A percentile compares a stretch with the other conserved stretches of the same genome.
phyloP scores from a whole-genome alignment of 2,329 filamentous ascomycete species.

The Penicillium sp. region DNA sequence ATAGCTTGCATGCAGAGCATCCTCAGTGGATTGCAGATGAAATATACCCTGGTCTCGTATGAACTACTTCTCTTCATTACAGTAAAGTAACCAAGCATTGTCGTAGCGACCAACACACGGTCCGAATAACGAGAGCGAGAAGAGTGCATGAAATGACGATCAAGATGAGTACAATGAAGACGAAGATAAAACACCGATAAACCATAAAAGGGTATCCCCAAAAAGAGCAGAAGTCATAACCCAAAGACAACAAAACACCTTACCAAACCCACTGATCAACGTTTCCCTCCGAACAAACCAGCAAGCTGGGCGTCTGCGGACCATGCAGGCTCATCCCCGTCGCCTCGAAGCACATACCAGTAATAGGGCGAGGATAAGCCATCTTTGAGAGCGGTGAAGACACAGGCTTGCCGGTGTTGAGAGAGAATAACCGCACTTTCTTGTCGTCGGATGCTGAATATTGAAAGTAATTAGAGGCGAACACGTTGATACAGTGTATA shows the following conservation, averaged over 20 bases:
- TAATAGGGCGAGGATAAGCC: conserved; percentile 29
- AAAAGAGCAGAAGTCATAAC: not conserved
- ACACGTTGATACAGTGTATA: not conserved
- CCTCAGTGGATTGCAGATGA: conserved; percentile 3
- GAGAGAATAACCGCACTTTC: conserved; percentile 41
- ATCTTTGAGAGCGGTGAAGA: conserved; percentile 29
- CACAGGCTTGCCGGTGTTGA: conserved; percentile 38
- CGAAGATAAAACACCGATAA: not conserved
- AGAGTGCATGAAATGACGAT: not conserved
- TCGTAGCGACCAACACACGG: too few species aligned
- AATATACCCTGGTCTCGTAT: conserved; percentile 15
- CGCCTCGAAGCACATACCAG: conserved; percentile 38
- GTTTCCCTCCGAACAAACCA: conserved; percentile 33
- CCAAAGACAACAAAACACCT: not conserved
- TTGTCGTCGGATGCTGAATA: conserved; percentile 34
- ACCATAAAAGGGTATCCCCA: not conserved
- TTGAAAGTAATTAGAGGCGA: not conserved
- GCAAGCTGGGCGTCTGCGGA: conserved; percentile 35
- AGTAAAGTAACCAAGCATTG: too few species aligned
- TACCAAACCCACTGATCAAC: conserved; percentile 45
- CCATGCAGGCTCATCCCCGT: conserved; percentile 23
- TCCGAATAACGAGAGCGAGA: not conserved
- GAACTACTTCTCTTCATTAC: not conserved
- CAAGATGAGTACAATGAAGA: not conserved
- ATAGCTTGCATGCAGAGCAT: conserved; percentile 5